Base-by-base conservation (phyloP, 2,329 filamentous ascomycete genomes). In the Colletotrichum sp. region DNA sequence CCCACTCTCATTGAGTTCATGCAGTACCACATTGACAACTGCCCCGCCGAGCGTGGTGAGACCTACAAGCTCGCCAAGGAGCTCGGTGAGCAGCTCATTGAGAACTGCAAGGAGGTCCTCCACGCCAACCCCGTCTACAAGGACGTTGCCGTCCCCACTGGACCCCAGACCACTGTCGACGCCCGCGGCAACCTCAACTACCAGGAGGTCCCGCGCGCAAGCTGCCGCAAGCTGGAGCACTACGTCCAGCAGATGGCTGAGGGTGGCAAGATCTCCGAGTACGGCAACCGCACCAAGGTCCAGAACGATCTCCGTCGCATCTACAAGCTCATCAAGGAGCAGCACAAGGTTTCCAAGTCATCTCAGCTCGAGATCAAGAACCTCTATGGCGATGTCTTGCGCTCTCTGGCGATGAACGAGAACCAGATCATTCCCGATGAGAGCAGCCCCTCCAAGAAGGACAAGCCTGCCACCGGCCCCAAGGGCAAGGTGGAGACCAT, bases 21-120 rank as follows among this genome's bases (percentile, higher is more conserved):
- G 97, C 97, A 99, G 84, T 98, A 99, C 81, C 97, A 99, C 87
- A 99, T 99, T 82, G 97, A 99, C 82, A 97, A 98, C 88, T 98
- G 96, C 88, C 97, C 97, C 1, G 96, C 96, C 0, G 96, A 99
- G 83, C 94, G 96, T 66, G 97, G 97, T 75, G 97, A 99, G 88
- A 99, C 97, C 2, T 99, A 99, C 87, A 92, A 97, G 87, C 93
- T 99, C n/a, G 97, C 97, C 58, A 98, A 99, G 88, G 93, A 97
- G 85, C 94, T 99, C 28, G 96, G 95, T 43, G 90, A 95, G 82
- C 95, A 97, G 87, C 93, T 99, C 70, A 98, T 99, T 80, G 95
- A 98, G 84, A 99, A 99, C 88, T 98, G 97, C 89, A 96, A 94
- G 83, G 97, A 99, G 32, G 96, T 98, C 21, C 88, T 99, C 71